phyloP scores from a whole-genome alignment of 495 filamentous ascomycete species.

The Opeltia flavorubescens region DNA sequence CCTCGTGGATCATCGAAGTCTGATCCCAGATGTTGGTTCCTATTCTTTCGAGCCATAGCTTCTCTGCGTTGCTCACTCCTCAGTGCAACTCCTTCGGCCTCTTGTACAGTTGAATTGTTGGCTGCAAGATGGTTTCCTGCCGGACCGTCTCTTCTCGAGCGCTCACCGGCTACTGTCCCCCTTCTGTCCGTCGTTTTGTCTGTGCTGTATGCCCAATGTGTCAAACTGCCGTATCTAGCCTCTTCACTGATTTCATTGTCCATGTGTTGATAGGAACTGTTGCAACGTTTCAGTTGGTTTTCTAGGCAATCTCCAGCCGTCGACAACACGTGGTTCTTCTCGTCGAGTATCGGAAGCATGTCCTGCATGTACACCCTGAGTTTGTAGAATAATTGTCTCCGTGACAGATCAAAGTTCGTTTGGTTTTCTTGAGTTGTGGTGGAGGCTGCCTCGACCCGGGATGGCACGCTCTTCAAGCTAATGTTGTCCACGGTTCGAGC shows the following conservation, averaged over 20 bases:
- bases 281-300: slow-evolving; percentile 70
- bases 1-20: slow-evolving; percentile 60
- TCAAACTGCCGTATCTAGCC: slow-evolving; percentile 76
- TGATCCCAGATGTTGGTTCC: slow-evolving; percentile 53
- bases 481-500: slow-evolving; percentile 17
- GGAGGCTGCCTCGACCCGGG: slow-evolving; percentile 22
- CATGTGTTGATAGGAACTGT: slow-evolving; percentile 70
- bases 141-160: slow-evolving; percentile 62
- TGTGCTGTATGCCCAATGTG: slow-evolving; percentile 97
- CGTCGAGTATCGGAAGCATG: slow-evolving; percentile 74
- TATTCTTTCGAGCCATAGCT: slow-evolving; percentile 56
- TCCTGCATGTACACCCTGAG: slow-evolving; percentile 50
- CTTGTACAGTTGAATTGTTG: slow-evolving; percentile 53
- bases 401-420: slow-evolving; percentile 32
- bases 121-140: slow-evolving; percentile 47
- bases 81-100: slow-evolving; percentile 58
- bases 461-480: slow-evolving; percentile 17
- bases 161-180: slow-evolving; percentile 43
- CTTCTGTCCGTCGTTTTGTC: slow-evolving; percentile 52
- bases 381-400: slow-evolving; percentile 51
- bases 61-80: slow-evolving; percentile 73
- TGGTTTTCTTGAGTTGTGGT: slow-evolving; percentile 27
- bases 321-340: slow-evolving; percentile 90
- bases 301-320: slow-evolving; percentile 80
- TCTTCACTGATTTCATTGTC: slow-evolving; percentile 86